Evolutionary conservation across 768 basidiomycete genomes (phyloP), one percentile per base, ranked within the genome.

Genomic region (Crepidotus variabilis): DNA sequence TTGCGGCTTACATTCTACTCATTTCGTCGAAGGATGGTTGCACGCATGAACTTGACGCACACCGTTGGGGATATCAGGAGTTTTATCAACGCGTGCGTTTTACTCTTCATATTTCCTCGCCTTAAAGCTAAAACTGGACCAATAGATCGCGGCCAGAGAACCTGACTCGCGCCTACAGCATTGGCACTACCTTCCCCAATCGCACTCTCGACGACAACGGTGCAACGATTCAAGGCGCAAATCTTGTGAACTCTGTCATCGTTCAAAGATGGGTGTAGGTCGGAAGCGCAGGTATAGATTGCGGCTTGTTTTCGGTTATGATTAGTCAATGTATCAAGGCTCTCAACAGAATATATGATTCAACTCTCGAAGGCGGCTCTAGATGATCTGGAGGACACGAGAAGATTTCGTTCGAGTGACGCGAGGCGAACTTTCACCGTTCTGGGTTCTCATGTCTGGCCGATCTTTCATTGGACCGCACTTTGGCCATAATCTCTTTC

Each of bases 121-220:
- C 33, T 28, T 3, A 28, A 28, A 3, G 28, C 28, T 28, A 8
- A 28, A 28, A 8, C 28, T 28, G 28, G 28, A 28, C 33, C 18
- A 45, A 32, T 43, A 94, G 90, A 1, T 83, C 93, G 6, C 82
- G 84, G 9, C 87, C 91, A 0, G 88, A 87, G 61, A 84, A 87
- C 60, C 59, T 72, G 2, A 63, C 76, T 8, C 77, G 86, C 1
- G 64, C 79, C 0, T 97, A 94, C 69, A 86, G 83, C 7, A 88
- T 97, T 51, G 85, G 85, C 54, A 95, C 92, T 16, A 92, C 94
- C 6, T 97, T 97, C 79, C 95, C 94, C 1, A 90, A 83, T 67
- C 81, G 83, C 39, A 81, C 78, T 6, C 75, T 97, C 9, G 84
- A 85, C 5, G 80, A 93, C 62, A 73, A 84, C 43, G 62, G 58